Base-by-base conservation (phyloP, 768 basidiomycete genomes). In the Daedaleopsis sinensis region DNA sequence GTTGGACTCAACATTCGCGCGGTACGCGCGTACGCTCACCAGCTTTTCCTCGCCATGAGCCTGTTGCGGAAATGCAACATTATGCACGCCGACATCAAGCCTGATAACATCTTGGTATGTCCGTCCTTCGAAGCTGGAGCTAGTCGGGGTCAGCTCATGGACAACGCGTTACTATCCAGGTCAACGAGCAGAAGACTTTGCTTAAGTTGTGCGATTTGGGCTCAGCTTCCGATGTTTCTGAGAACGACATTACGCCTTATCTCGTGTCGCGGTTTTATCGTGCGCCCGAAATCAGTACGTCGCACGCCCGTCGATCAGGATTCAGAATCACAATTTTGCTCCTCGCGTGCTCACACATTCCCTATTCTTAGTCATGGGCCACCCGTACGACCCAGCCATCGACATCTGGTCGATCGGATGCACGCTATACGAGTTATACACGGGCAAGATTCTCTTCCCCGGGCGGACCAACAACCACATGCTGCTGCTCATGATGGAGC, bases 51-150 rank as follows among this genome's bases (percentile, higher is more conserved):
- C 55, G 84, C 93, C 18, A 74, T 98, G 64, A 85, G 90, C 66
- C 79, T 96, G 57, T 79, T 98, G 71, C 85, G 87, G 66, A 98
- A 98, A 77, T 84, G 87, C 61, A 94, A 91, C 65, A 87, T 98
- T 61, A 97, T 98, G 86, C 97, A 99, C 69, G 97, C 97, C 8
- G 97, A 99, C 71, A 93, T 99, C 73, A 98, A 98, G 75, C 97
- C 97, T 19, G 97, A 98, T 73, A 98, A 98, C 72, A 96, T 99
- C 46, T 74, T 98, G 69, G 96, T 95, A 64, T 36, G 88, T 82
- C 15, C 21, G 13, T 9, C 13, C 47, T 59, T 35, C 11, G 60
- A 43, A 66, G 57, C 46, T 42, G 27, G 9, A n/a, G n/a, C 35
- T n/a, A 21, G n/a, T 24, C n/a, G n/a, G n/a, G n/a, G n/a, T 18